Base-by-base conservation (phyloP, 1,139 yeast genomes). In the Kluyveromyces sp. region DNA sequence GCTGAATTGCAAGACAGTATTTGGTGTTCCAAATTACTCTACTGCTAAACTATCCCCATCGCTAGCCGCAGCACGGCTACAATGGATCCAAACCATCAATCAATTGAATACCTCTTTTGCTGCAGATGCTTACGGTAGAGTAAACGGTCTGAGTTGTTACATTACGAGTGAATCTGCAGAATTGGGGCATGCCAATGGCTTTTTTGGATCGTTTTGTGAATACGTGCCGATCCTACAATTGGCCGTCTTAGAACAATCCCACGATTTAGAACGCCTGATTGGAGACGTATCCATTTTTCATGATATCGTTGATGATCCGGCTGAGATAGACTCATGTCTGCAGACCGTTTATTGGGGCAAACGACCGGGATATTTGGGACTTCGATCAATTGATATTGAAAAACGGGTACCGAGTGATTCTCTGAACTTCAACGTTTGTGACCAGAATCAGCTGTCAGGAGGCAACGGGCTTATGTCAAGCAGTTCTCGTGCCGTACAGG, bases 351-450 rank as follows among this genome's bases (percentile, higher is more conserved):
- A 75, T 64, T 65, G 75, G 31, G 66, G 72, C 56, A 94, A 85
- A 63, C 76, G 85, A 61, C 95, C 95, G 3, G 92, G 83, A 4
- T 86, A 86, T 64, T 61, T 86, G 49, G 95, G 87, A 6, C 67
- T 86, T 40, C 95, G 41, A 15, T 19, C 36, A 8, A 16, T 22
- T 9, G 41, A 38, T 19, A 20, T 31, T 13, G 8, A 26, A 19
- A 38, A 32, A 32, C 19, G 30, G 9, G 30, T 38, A 8, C 36
- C 35, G n/a, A 30, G 41, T 11, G 22, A 12, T 20, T 15, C 36
- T 19, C 29, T 38, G 11, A 38, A 38, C 20, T n/a, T 7, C 6
- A 19, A 20, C 22, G 18, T 38, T 8, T n/a, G 6, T 7, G 22
- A 38, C 19, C 8, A 75, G 40, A 74, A 83, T 32, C 87, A 85